These are phyloP conservation scores for Quercus robur DNA, from an alignment of 306 rosid species.

Conservation along the genomic window DNA sequence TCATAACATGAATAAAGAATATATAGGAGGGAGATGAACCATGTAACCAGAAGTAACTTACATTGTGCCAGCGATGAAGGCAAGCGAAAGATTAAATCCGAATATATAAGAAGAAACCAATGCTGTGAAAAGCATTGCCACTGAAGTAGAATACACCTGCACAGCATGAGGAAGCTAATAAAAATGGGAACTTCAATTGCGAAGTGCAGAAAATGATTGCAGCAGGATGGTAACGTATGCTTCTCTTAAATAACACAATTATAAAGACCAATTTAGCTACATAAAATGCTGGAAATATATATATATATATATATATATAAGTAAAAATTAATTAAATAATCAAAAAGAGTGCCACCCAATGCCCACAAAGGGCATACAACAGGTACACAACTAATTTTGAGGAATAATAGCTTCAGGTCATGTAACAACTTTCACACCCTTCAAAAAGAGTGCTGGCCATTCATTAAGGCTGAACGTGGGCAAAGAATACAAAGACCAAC, in stretches of 20 bases:
- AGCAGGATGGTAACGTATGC: not conserved
- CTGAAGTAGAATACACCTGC: slow-evolving; percentile 96
- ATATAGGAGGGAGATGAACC: slow-evolving; percentile 1
- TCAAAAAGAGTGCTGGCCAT: not conserved
- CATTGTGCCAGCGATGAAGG: slow-evolving; percentile 92
- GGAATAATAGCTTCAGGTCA: no score
- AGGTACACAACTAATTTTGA: no score
- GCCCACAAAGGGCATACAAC: no score
- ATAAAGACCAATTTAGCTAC: slow-evolving; percentile 2
- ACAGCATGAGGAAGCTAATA: slow-evolving; percentile 25
- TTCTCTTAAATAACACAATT: not conserved
- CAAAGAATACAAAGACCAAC: not conserved
- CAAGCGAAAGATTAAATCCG: slow-evolving; percentile 88
- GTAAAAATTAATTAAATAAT: no score
- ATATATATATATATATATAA: no score
- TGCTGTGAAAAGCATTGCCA: slow-evolving; percentile 98
- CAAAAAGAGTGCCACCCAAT: no score
- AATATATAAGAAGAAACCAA: slow-evolving; percentile 80
- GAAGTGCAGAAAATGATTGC: not conserved
- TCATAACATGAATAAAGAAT: not conserved
- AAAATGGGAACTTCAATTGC: slow-evolving; percentile 13
- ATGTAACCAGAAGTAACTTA: slow-evolving; percentile 43
- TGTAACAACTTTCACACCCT: no score
- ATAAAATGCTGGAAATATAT: not conserved
- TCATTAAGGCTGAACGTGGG: not conserved